phyloP scores from a whole-genome alignment of 1,284 basidiomycete genomes.

The Cutaneotrichosporon cutaneum region DNA sequence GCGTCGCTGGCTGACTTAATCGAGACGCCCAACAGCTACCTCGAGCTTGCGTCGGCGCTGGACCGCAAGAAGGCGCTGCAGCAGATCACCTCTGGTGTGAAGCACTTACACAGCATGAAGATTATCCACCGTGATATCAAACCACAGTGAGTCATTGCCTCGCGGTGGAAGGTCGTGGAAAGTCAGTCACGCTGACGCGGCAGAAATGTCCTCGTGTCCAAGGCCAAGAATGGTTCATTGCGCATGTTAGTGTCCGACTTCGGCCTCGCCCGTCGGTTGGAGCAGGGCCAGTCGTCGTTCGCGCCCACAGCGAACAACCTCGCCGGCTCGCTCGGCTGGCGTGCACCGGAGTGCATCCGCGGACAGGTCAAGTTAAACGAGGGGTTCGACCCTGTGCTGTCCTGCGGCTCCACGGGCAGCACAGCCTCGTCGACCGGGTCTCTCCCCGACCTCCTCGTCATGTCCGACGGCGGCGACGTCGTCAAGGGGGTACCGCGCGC shows the following conservation, averaged over 20 bases:
- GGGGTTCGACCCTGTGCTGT: slow-evolving; percentile 62
- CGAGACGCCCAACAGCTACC: slow-evolving; percentile 66
- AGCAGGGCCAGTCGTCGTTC: slow-evolving; percentile 90
- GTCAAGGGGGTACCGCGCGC: slow-evolving; percentile 21
- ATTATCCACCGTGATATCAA: slow-evolving; percentile 98
- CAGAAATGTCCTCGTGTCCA: slow-evolving; percentile 85
- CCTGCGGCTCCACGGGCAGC: slow-evolving; percentile 44
- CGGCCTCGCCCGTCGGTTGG: slow-evolving; percentile 86
- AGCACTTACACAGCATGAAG: slow-evolving; percentile 90
- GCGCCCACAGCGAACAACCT: slow-evolving; percentile 68
- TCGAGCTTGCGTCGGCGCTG: slow-evolving; percentile 70
- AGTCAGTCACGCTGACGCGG: slow-evolving; percentile 13
- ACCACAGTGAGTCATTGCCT: slow-evolving; percentile 62
- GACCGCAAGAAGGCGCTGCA: slow-evolving; percentile 83
- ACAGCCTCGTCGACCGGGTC: slow-evolving; percentile 35
- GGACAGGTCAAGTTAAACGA: slow-evolving; percentile 89
- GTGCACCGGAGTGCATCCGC: slow-evolving; percentile 86
- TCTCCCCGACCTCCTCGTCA: slow-evolving; percentile 18
- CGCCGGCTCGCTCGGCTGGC: slow-evolving; percentile 90
- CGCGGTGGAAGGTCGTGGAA: background rate
- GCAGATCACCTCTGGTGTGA: slow-evolving; percentile 83
- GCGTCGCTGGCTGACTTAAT: slow-evolving; percentile 91
- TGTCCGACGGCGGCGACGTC: slow-evolving; percentile 20
- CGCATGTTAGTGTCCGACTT: slow-evolving; percentile 95
- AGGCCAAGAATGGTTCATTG: slow-evolving; percentile 63